These are phyloP conservation scores for Ascochyta clinopodiicola DNA, from an alignment of 2,329 filamentous ascomycete species.

Conservation along the genomic window DNA sequence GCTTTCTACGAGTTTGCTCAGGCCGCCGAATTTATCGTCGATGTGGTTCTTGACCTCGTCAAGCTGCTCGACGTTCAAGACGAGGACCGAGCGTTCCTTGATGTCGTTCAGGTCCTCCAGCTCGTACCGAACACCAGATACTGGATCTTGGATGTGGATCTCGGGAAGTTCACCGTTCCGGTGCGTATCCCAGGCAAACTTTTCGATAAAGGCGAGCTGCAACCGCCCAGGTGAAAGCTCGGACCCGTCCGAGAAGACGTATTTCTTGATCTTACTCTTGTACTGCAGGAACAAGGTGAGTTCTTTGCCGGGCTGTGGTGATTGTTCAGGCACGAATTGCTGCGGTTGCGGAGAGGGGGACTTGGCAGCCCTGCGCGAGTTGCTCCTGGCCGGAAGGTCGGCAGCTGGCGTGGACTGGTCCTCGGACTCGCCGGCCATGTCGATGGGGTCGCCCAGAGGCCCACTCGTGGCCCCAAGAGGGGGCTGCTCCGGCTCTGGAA, in stretches of 20 bases:
- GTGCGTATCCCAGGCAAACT: slow-evolving; percentile 98
- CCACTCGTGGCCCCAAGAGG: slow-evolving; percentile 44
- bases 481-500: slow-evolving; percentile 39
- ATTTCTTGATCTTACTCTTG: slow-evolving; percentile 96
- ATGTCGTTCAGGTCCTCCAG: slow-evolving; percentile 91
- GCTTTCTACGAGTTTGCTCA: slow-evolving; percentile 83
- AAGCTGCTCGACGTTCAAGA: slow-evolving; percentile 87
- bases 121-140: slow-evolving; percentile 96
- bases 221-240: slow-evolving; percentile 86
- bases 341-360: slow-evolving; percentile 51
- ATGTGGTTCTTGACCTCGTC: slow-evolving; percentile 98
- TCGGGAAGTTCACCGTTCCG: slow-evolving; percentile 94
- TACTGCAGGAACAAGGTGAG: slow-evolving; percentile 95
- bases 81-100: slow-evolving; percentile 93
- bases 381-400: slow-evolving; percentile 34
- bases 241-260: slow-evolving; percentile 82
- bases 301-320: slow-evolving; percentile 81
- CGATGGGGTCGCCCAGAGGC: slow-evolving; percentile 43
- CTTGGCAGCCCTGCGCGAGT: slow-evolving; percentile 41
- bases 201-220: slow-evolving; percentile 97
- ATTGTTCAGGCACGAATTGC: slow-evolving; percentile 59
- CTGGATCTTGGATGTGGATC: slow-evolving; percentile 95
- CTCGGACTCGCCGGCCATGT: slow-evolving; percentile 31
- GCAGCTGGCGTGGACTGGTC: slow-evolving; percentile 30
- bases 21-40: slow-evolving; percentile 83